Evolutionary conservation across 148 eudicot species (phyloP), one percentile per base, ranked within the genome.

Genomic region (Vaccinium vitisidaea): DNA sequence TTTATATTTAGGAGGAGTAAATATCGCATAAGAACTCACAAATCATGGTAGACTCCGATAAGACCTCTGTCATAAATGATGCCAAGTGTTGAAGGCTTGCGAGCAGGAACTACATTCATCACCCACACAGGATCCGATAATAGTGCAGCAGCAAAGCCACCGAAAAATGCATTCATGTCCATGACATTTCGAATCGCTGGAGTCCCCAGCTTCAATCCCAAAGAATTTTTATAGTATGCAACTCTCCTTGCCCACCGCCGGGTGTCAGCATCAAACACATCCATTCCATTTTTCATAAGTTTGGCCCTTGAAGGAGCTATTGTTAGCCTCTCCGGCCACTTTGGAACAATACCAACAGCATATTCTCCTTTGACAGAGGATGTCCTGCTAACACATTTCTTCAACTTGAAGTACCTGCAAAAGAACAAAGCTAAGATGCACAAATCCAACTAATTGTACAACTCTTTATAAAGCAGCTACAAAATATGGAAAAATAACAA

Each of bases 101-200:
- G 91, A 80, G 95, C 90, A 81, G 98, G 92, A 87, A 97, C 98
- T 54, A 97, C 98, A 87, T 97, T 97, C 99, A 95, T 97, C 79
- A 97, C 99, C 99, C 99, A 97, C 74, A 94, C 94, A 54, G 98
- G 98, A 89, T 97, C 98, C 21, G 94, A 90, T 58, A 77, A 65
- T 73, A 97, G 85, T 56, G 98, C 98, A 25, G 99, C 98, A 71
- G 98, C 98, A 89, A 97, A 97, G 65, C 99, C 98, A 77, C 99
- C 98, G 81, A 95, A 94, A 85, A 94, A 92, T 19, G 99, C 98
- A 89, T 97, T 95, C 99, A 95, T 95, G 86, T 97, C 99, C 99
- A 97, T 97, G 85, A 97, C 90, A 80, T 97, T 97, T 82, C 99
- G 92, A 65, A 97, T 84, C 65, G 94, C 88, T 76, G 95, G 83